A percentile compares a stretch with the other conserved stretches of the same genome.
These are phyloP conservation scores for Nitzschia palea DNA, from an alignment of 108 stramenopile species.

Conservation along the genomic window DNA sequence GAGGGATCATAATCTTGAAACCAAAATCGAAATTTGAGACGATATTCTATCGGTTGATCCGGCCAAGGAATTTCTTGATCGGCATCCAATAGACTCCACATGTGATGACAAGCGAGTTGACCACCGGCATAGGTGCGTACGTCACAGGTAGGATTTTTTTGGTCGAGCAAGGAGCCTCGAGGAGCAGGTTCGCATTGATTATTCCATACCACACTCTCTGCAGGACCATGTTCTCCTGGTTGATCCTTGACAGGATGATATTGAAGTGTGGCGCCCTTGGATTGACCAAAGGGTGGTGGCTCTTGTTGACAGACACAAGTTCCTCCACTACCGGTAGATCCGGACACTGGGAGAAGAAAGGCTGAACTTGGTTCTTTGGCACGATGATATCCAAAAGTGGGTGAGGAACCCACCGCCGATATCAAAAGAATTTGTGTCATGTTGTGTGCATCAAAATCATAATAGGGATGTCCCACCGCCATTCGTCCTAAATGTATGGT, in stretches of 20 bases:
- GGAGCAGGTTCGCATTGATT: conserved; percentile 10
- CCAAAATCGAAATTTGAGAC: conserved; percentile 29
- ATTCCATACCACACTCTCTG: not conserved
- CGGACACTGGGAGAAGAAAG: not conserved
- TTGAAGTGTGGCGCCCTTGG: conserved; percentile 2
- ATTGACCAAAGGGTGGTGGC: conserved; percentile 2
- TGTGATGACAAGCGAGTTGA: conserved; percentile 13
- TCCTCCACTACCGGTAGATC: not conserved
- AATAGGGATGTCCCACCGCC: not conserved
- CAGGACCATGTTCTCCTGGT: conserved; percentile 4
- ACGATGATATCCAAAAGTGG: conserved; percentile 1
- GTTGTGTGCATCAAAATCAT: not conserved
- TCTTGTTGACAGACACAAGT: not conserved
- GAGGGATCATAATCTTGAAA: conserved; percentile 13
- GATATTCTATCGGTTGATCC: conserved; percentile 21
- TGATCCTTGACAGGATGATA: conserved; percentile 5
- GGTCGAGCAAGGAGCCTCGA: conserved; percentile 9
- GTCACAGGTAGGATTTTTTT: conserved; percentile 29
- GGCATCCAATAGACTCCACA: conserved; percentile 9
- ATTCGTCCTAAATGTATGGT: not conserved
- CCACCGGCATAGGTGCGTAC: conserved; percentile 30
- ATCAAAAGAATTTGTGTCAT: not conserved
- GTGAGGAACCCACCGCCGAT: conserved; percentile 12
- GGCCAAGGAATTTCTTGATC: conserved; percentile 35
- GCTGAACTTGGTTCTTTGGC: not conserved